phyloP scores from a whole-genome alignment of 768 basidiomycete species.

The Suillus alpinus region DNA sequence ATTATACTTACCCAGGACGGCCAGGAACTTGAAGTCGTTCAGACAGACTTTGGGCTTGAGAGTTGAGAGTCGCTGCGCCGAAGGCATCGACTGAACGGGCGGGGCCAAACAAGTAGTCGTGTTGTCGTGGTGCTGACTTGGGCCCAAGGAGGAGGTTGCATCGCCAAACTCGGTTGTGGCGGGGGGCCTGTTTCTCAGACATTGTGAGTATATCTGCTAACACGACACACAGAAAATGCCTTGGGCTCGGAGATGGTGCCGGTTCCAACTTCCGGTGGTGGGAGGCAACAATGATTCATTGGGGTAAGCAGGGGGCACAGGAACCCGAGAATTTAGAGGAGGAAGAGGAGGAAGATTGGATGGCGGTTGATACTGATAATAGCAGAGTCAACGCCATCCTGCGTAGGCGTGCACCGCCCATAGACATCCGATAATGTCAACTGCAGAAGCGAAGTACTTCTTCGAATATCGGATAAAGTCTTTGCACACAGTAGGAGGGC shows the following conservation, averaged over 20 bases:
- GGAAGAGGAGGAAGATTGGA: constrained; percentile 32
- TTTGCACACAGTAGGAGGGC: too few relatives aligned
- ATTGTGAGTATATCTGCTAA: constrained; percentile 9
- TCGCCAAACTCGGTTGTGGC: too few relatives aligned
- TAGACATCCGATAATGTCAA: constrained; percentile 17
- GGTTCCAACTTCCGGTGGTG: too few relatives aligned
- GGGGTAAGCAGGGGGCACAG: constrained; percentile 33
- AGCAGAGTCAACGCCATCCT: constrained; percentile 39
- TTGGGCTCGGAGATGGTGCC: constrained; percentile 11
- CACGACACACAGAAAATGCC: constrained; percentile 11
- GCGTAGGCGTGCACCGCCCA: constrained; percentile 21
- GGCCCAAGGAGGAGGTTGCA: too few relatives aligned
- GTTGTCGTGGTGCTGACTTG: too few relatives aligned
- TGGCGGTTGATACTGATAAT: constrained; percentile 32
- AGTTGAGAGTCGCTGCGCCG: constrained; percentile 40
- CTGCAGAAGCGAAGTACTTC: constrained; percentile 15
- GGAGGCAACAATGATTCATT: constrained; percentile 29
- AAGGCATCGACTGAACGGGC: constrained; percentile 32
- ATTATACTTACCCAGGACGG: constrained; percentile 97
- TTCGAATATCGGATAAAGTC: too few relatives aligned
- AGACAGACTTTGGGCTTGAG: constrained; percentile 87
- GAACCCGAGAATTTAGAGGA: constrained; percentile 36
- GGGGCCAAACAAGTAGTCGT: constrained; percentile 14
- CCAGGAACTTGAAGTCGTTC: constrained; percentile 98
- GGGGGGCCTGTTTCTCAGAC: constrained; percentile 14